Base-by-base conservation (phyloP, 2,329 filamentous ascomycete genomes). In the Alternaria longipes region DNA sequence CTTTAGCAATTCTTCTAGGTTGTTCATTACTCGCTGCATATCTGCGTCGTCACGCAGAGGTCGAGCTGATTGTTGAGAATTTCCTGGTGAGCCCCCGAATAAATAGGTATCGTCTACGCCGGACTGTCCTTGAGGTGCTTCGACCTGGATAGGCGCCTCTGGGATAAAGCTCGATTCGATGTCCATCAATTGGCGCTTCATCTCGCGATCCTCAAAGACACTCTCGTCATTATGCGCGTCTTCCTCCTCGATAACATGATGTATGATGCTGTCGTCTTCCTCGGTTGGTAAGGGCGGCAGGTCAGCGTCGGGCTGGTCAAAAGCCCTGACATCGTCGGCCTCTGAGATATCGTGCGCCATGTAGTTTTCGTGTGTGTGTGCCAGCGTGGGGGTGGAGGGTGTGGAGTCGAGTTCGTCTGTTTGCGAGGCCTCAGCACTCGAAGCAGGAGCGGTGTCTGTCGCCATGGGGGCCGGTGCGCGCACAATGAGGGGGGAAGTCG, bases 81-180 rank as follows among this genome's bases (percentile, higher is more conserved):
- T 65, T 9, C 76, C 76, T 52, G 74, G 73, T 8, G 76, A 78
- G 54, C 78, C 79, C 26, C 79, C 79, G 67, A 80, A 81, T 52
- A 83, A 60, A 65, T 82, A 83, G 20, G 82, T 84, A 62, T 84
- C 82, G 69, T 84, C 82, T 11, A 68, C 77, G 41, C 81, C 81
- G 8, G 67, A 44, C 30, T 63, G 65, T 3, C 62, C 69, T 38
- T 74, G 71, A 6, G 68, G 47, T 24, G 67, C 62, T 20, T 71
- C 72, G 9, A 61, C 67, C 22, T 71, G 68, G 7, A 75, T 65
- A 3, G 84, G 84, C 2, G 81, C 79, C 46, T 88, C 86, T 0
- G 86, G 87, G 45, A 89, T 63, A 66, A 89, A 89, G 69, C 86
- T 89, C 4, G 87, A 89, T 72, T 89, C 87, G 56, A 89, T 82